A percentile compares a stretch with the other conserved stretches of the same genome.
Conservation (phyloP, 495 filamentous ascomycete species). For the Podospora bellae-mahoneyi region DNA sequence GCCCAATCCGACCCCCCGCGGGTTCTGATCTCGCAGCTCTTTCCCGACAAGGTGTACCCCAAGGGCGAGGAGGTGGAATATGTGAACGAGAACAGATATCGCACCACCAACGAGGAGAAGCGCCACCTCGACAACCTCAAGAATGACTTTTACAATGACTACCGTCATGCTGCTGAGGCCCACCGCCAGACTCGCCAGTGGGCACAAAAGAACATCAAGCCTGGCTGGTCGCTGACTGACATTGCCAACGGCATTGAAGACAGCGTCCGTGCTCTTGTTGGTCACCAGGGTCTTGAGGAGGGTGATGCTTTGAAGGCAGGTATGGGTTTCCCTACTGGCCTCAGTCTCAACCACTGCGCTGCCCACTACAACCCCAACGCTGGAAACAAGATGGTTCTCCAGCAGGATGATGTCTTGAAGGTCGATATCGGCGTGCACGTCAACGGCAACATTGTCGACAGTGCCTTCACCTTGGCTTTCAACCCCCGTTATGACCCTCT, state of each 20-base stretch:
- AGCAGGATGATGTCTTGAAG: constrained; percentile 85
- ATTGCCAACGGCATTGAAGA: constrained; percentile 87
- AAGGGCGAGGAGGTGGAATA: constrained; percentile 79
- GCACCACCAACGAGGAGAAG: constrained; percentile 84
- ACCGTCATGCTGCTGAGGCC: constrained; percentile 80
- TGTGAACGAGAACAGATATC: constrained; percentile 70
- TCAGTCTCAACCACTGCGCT: constrained; percentile 82
- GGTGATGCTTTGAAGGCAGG: constrained; percentile 77
- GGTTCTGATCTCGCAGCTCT: constrained; percentile 70
- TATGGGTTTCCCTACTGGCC: constrained; percentile 84
- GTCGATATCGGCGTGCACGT: constrained; percentile 91
- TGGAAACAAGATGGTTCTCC: constrained; percentile 78
- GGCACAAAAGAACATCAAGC: constrained; percentile 76
- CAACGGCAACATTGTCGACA: constrained; percentile 88
- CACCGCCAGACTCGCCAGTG: constrained; percentile 86
- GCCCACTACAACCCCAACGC: constrained; percentile 91
- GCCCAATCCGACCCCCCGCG: constrained; percentile 75
- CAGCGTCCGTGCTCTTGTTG: constrained; percentile 71
- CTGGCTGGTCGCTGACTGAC: constrained; percentile 73
- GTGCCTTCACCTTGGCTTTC: constrained; percentile 86
- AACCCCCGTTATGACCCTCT: constrained; percentile 83
- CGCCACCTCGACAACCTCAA: constrained; percentile 79
- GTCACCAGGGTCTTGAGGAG: constrained; percentile 72
- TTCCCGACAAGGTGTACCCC: constrained; percentile 70
- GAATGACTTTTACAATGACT: constrained; percentile 80